Conservation (phyloP, 2,329 filamentous ascomycete genomes). For the Salinomyces thailandicus region DNA sequence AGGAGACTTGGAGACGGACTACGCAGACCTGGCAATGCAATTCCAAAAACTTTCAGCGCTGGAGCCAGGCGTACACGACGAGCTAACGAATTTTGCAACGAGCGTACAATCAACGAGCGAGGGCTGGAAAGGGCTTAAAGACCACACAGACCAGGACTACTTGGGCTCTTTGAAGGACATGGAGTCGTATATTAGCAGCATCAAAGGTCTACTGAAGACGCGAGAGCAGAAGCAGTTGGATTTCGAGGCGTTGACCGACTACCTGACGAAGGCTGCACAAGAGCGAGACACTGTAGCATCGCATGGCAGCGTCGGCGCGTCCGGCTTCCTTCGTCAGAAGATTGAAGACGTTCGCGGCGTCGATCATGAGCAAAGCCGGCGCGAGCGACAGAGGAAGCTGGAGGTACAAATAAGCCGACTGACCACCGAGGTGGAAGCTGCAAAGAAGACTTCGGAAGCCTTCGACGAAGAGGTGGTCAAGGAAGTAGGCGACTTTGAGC, state of each 20-base stretch:
- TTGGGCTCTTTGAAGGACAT: slow-evolving; percentile 86
- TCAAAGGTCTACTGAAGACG: slow-evolving; percentile 81
- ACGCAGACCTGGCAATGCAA: slow-evolving; percentile 80
- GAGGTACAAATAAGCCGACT: slow-evolving; percentile 89
- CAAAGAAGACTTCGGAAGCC: slow-evolving; percentile 76
- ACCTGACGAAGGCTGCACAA: slow-evolving; percentile 78
- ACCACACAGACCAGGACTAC: slow-evolving; percentile 92
- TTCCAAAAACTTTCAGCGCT: slow-evolving; percentile 87
- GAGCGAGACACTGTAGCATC: slow-evolving; percentile 73
- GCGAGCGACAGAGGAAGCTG: slow-evolving; percentile 78
- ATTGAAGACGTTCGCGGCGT: slow-evolving; percentile 95
- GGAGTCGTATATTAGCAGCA: slow-evolving; percentile 81
- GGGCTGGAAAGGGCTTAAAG: slow-evolving; percentile 70
- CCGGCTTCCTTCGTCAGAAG: slow-evolving; percentile 83
- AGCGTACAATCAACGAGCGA: slow-evolving; percentile 74
- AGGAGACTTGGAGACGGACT: slow-evolving; percentile 75
- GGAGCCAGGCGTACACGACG: slow-evolving; percentile 74
- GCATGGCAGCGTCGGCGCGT: slow-evolving; percentile 55
- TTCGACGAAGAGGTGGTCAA: slow-evolving; percentile 95
- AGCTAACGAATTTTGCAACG: slow-evolving; percentile 75
- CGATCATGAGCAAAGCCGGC: slow-evolving; percentile 83
- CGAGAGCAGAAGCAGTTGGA: slow-evolving; percentile 97
- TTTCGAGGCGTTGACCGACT: slow-evolving; percentile 90
- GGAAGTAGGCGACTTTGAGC: slow-evolving; percentile 87
- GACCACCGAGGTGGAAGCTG: slow-evolving; percentile 76